phyloP scores from a whole-genome alignment of 331 rosid species.

The Acacia pycnantha region DNA sequence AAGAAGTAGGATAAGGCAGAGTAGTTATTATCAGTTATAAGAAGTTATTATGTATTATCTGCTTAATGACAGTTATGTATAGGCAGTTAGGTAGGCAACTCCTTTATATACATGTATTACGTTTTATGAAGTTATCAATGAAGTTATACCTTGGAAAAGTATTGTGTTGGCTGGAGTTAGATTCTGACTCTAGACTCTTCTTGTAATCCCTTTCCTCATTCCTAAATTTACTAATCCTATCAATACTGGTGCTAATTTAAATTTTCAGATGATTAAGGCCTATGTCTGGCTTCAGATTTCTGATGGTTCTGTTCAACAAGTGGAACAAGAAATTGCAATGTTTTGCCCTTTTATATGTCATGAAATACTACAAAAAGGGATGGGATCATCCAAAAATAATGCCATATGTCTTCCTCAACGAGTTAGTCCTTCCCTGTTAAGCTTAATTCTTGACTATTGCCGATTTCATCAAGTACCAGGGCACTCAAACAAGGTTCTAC shows the following conservation, averaged over 20 bases:
- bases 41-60: no score
- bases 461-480: slow-evolving; percentile 97
- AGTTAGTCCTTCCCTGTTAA: slow-evolving; percentile 86
- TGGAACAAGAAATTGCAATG: slow-evolving; percentile 97
- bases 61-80: no score
- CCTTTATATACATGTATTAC: no score
- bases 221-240: no score
- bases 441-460: slow-evolving; percentile 90
- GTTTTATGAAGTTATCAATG: no score
- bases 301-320: slow-evolving; percentile 96
- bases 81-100: no score
- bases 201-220: no score
- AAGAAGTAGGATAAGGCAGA: no score
- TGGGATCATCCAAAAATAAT: slow-evolving; percentile 92
- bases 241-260: slow-evolving; percentile 22
- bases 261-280: slow-evolving; percentile 72
- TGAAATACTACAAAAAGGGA: slow-evolving; percentile 80
- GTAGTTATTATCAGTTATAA: no score
- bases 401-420: slow-evolving; percentile 98
- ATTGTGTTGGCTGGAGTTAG: no score
- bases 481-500: slow-evolving; percentile 87
- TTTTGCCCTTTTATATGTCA: slow-evolving; percentile 90
- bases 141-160: no score
- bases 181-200: no score
- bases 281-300: slow-evolving; percentile 93